Evolutionary conservation across 1,139 yeast species (phyloP).

Genomic region (Wickerhamiella pararugosa): DNA sequence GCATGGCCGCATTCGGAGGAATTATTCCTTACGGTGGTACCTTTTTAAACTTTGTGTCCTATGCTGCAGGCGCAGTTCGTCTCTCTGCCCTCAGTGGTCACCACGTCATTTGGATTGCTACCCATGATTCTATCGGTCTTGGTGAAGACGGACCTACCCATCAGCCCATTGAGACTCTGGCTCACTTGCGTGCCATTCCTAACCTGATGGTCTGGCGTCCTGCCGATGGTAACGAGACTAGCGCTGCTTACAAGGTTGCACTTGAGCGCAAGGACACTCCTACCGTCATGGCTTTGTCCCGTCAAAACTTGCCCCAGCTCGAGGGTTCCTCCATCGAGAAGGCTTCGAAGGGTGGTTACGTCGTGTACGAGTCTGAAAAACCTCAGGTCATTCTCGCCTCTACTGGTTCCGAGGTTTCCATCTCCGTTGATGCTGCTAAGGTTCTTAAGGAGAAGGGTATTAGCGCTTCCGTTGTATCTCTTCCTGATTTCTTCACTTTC

Average conservation of each 20-base stretch:
- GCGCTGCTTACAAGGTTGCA: conserved; percentile 88
- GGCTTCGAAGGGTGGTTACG: conserved; percentile 94
- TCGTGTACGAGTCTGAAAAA: conserved; percentile 37
- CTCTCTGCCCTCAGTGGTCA: conserved; percentile 86
- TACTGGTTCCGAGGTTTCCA: conserved; percentile 91
- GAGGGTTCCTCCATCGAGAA: conserved; percentile 86
- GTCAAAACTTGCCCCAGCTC: conserved; percentile 96
- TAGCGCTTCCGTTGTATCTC: conserved; percentile 70
- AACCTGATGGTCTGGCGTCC: conserved; percentile 98
- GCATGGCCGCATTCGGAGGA: conserved; percentile 93
- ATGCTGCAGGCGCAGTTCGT: conserved; percentile 96
- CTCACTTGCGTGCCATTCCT: conserved; percentile 96
- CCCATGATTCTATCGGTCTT: conserved; percentile 97
- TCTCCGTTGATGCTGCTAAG: conserved; percentile 72
- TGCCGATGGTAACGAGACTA: conserved; percentile 97
- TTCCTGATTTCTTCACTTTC: conserved; percentile 88
- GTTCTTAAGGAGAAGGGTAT: conserved; percentile 50
- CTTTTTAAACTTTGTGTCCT: conserved; percentile 94
- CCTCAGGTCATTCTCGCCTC: conserved; percentile 75
- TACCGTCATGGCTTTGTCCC: conserved; percentile 77
- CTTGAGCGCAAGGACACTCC: conserved; percentile 64
- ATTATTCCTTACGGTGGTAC: conserved; percentile 94
- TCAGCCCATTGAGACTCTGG: conserved; percentile 97
- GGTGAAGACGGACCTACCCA: conserved; percentile 99
- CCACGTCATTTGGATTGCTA: conserved; percentile 94